These are phyloP conservation scores for Furculomyces boomerangus DNA, from an alignment of 371 early-diverging fungal genomes.

Conservation along the genomic window DNA sequence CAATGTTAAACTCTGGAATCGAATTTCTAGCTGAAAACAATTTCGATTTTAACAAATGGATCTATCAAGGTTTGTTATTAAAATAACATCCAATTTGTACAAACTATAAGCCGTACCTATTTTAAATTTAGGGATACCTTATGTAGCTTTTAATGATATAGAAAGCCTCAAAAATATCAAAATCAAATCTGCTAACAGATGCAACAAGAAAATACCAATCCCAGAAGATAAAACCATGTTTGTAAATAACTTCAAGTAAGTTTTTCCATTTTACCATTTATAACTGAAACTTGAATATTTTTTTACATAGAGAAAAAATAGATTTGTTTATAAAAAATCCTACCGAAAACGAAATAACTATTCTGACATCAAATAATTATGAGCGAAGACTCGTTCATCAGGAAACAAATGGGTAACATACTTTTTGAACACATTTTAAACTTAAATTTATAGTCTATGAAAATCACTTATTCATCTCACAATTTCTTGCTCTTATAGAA, in stretches of 20 bases:
- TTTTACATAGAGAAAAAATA: constrained; percentile 3
- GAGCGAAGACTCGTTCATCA: constrained; percentile 9
- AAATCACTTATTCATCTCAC: background rate
- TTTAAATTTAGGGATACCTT: constrained; percentile 24
- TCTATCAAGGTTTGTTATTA: constrained; percentile 42
- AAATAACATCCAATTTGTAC: no score
- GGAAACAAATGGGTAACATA: constrained; percentile 8
- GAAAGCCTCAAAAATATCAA: constrained; percentile 27
- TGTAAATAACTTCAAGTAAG: constrained; percentile 14
- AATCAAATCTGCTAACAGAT: constrained; percentile 21
- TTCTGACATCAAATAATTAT: constrained; percentile 8
- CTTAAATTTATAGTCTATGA: no score
- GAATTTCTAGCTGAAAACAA: constrained; percentile 55
- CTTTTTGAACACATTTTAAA: no score
- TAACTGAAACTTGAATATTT: constrained; percentile 5
- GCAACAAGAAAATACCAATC: constrained; percentile 37
- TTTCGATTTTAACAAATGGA: constrained; percentile 74
- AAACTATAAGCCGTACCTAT: no score
- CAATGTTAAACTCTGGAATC: constrained; percentile 46
- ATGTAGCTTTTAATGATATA: constrained; percentile 44
- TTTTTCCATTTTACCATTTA: background rate
- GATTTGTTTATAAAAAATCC: constrained; percentile 7
- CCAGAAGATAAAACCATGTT: constrained; percentile 38
- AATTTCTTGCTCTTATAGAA: background rate
- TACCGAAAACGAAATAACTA: constrained; percentile 13